Evolutionary conservation across 2,329 filamentous ascomycete species (phyloP).

Genomic region (Fusarium ambrosium): DNA sequence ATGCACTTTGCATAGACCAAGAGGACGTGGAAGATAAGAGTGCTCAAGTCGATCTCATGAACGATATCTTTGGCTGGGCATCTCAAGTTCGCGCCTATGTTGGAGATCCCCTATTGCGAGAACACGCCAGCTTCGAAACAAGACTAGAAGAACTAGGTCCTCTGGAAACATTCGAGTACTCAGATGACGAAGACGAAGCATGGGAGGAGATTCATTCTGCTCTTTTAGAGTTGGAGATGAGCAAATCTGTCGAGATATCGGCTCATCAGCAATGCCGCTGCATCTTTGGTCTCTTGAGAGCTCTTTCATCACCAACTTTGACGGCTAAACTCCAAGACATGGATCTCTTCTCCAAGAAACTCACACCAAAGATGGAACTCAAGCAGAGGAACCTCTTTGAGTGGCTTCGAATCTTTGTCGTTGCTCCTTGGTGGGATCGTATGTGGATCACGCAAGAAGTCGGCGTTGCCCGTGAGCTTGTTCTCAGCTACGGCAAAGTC

Average conservation of each 20-base stretch:
- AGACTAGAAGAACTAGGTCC: conserved; percentile 17
- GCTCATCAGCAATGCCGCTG: conserved; percentile 26
- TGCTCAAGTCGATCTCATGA: conserved; percentile 41
- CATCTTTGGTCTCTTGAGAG: conserved; percentile 25
- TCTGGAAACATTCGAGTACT: conserved; percentile 19
- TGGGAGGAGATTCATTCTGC: conserved; percentile 16
- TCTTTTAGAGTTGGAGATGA: conserved; percentile 16
- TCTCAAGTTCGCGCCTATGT: conserved; percentile 32
- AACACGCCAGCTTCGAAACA: conserved; percentile 9
- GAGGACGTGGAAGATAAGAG: conserved; percentile 41
- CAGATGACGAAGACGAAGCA: not conserved
- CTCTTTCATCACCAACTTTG: conserved; percentile 12
- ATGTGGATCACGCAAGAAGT: conserved; percentile 42
- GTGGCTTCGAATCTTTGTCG: conserved; percentile 34
- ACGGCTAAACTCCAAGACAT: conserved; percentile 3
- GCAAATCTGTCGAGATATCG: not conserved
- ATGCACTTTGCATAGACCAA: conserved; percentile 47
- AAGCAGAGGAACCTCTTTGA: conserved; percentile 34
- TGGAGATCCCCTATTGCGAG: conserved; percentile 21
- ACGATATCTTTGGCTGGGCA: conserved; percentile 42
- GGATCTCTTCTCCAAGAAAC: conserved; percentile 9
- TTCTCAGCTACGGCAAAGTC: conserved; percentile 28
- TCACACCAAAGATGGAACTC: conserved; percentile 5
- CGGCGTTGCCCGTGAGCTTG: conserved; percentile 31
- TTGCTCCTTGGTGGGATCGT: conserved; percentile 42